A percentile compares a stretch with the other conserved stretches of the same genome.
phyloP scores from a whole-genome alignment of 2,329 filamentous ascomycete species.

The Sarocladium brachiariae region DNA sequence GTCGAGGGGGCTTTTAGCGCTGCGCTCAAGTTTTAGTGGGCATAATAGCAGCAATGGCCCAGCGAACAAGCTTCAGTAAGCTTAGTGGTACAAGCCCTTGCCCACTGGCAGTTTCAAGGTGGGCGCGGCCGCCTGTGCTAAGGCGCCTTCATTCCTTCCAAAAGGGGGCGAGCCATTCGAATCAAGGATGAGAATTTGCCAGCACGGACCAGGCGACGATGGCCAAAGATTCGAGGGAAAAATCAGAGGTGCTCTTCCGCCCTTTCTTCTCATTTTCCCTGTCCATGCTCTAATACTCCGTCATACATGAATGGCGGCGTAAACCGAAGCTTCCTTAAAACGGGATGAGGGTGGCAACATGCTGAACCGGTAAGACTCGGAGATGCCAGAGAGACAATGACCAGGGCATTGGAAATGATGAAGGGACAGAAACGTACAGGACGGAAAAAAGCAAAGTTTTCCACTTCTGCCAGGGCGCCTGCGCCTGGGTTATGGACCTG shows the following conservation, averaged over 20 bases:
- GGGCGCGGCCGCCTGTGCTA: neutral
- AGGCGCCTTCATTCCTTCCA: constrained; percentile 1
- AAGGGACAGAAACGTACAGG: neutral
- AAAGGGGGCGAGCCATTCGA: neutral
- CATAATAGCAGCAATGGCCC: no score
- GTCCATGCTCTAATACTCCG: neutral
- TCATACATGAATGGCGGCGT: constrained; percentile 1
- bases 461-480: constrained; percentile 4
- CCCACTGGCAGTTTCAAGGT: neutral
- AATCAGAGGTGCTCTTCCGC: no score
- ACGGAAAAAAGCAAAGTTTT: neutral
- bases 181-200: neutral
- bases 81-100: neutral
- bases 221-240: no score
- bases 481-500: constrained; percentile 6
- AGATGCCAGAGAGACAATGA: constrained; percentile 1
- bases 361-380: constrained; percentile 3
- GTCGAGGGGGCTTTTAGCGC: neutral
- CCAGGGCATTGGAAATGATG: neutral
- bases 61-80: neutral
- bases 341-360: neutral
- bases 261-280: no score
- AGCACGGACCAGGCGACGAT: no score
- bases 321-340: constrained; percentile 4
- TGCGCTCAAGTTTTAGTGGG: neutral